Conservation (phyloP, 2,329 filamentous ascomycete genomes). For the Aspergillus ibericus region DNA sequence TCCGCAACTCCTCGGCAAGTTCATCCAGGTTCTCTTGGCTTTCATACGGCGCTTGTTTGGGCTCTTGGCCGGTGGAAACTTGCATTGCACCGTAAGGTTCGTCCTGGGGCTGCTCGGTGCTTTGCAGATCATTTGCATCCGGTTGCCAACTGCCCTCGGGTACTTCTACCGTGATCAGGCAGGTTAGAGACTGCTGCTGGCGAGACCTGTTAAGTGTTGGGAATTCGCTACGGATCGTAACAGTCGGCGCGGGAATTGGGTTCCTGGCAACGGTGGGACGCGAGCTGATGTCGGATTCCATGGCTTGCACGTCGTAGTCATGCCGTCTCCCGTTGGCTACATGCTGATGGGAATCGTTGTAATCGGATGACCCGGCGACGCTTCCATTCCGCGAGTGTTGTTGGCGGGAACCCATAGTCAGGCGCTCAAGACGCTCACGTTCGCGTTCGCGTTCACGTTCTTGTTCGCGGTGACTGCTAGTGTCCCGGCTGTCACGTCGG, state of each 20-base stretch:
- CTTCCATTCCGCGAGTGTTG: slow-evolving; percentile 76
- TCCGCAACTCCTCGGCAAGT: slow-evolving; percentile 79
- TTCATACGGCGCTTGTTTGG: slow-evolving; percentile 70
- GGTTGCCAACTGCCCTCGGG: slow-evolving; percentile 88
- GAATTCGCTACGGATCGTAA: slow-evolving; percentile 96
- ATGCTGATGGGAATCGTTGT: slow-evolving; percentile 68
- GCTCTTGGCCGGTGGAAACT: slow-evolving; percentile 45
- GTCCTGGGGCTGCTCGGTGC: slow-evolving; percentile 47
- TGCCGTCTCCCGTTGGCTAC: slow-evolving; percentile 69
- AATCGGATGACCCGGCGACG: slow-evolving; percentile 73
- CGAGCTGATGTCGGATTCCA: slow-evolving; percentile 81
- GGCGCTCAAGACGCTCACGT: slow-evolving; percentile 43
- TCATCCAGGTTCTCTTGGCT: slow-evolving; percentile 75
- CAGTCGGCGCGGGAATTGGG: slow-evolving; percentile 83
- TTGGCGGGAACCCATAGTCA: slow-evolving; percentile 40
- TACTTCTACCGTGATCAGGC: slow-evolving; percentile 89
- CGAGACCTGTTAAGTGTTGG: slow-evolving; percentile 88
- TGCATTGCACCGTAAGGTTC: slow-evolving; percentile 56
- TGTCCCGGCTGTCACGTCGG: slow-evolving; percentile 45
- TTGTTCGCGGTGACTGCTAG: slow-evolving; percentile 36
- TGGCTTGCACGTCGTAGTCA: slow-evolving; percentile 93
- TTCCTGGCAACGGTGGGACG: slow-evolving; percentile 69
- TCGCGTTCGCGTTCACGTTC: slow-evolving; percentile 39
- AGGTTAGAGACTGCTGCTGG: slow-evolving; percentile 92
- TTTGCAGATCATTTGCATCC: slow-evolving; percentile 73